A percentile compares a stretch with the other conserved stretches of the same genome.
Conservation (phyloP, 768 basidiomycete species). For the Hysterangium stoloniferum region DNA sequence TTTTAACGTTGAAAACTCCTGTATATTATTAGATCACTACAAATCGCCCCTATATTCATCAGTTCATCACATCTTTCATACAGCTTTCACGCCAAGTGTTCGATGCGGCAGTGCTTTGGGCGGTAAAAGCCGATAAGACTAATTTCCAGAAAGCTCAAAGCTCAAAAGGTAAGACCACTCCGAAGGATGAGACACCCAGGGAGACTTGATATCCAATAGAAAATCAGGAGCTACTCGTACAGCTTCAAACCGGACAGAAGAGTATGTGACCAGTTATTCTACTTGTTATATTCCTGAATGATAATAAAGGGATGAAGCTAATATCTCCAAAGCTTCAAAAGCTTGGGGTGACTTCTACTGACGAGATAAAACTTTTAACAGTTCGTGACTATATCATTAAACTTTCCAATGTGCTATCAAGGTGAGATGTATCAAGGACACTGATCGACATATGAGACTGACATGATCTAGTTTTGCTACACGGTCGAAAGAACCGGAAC, state of each 20-base stretch:
- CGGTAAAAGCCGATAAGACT: slow-evolving; percentile 72
- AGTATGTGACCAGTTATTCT: slow-evolving; percentile 57
- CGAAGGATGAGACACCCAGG: slow-evolving; percentile 57
- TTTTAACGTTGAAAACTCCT: slow-evolving; percentile 69
- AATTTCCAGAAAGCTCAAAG: slow-evolving; percentile 65
- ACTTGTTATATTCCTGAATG: neutral
- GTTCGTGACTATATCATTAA: slow-evolving; percentile 87
- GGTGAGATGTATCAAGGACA: slow-evolving; percentile 33
- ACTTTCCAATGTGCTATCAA: slow-evolving; percentile 69
- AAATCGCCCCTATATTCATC: neutral
- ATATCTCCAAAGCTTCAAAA: slow-evolving; percentile 75
- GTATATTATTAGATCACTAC: slow-evolving; percentile 40
- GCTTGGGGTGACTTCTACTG: slow-evolving; percentile 73
- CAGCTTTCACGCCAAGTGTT: slow-evolving; percentile 66
- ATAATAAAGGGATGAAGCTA: slow-evolving; percentile 58
- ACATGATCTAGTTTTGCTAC: too few relatives aligned
- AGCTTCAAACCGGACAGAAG: slow-evolving; percentile 48
- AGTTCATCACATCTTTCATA: neutral
- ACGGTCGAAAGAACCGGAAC: too few relatives aligned
- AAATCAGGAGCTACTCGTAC: slow-evolving; percentile 41
- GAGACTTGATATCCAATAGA: slow-evolving; percentile 62
- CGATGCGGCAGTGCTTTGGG: slow-evolving; percentile 83
- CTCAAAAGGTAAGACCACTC: slow-evolving; percentile 26
- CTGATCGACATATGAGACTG: neutral
- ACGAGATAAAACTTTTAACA: slow-evolving; percentile 80